phyloP scores from a whole-genome alignment of 2,329 filamentous ascomycete genomes.

The Aspergillus alliaceus region DNA sequence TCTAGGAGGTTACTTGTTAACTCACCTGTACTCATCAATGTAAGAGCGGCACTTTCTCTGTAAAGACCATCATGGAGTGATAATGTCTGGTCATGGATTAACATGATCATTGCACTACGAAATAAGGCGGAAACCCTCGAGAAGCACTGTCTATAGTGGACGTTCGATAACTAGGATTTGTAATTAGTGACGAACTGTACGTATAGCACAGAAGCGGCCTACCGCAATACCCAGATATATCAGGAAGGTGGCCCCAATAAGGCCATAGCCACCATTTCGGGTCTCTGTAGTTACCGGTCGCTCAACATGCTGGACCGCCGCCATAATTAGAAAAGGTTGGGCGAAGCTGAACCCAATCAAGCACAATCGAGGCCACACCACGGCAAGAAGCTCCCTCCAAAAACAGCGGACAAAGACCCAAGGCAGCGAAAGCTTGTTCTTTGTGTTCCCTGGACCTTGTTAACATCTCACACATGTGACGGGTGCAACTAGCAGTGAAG shows the following conservation, averaged over 20 bases:
- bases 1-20: too few relatives aligned
- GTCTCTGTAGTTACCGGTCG: slow-evolving; percentile 5
- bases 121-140: neutral
- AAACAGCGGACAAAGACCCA: slow-evolving; percentile 3
- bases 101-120: neutral
- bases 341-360: slow-evolving; percentile 18
- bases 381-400: slow-evolving; percentile 17
- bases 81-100: neutral
- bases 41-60: neutral
- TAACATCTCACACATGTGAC: neutral
- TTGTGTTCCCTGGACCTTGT: neutral
- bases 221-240: slow-evolving; percentile 39
- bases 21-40: neutral
- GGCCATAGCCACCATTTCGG: slow-evolving; percentile 29
- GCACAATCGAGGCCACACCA: slow-evolving; percentile 16
- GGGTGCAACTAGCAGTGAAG: neutral
- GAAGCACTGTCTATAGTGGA: neutral
- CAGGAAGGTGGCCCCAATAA: slow-evolving; percentile 38
- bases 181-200: too few relatives aligned
- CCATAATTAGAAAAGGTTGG: slow-evolving; percentile 26
- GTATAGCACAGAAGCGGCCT: too few relatives aligned
- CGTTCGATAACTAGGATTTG: neutral
- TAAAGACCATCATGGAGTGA: neutral
- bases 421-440: neutral
- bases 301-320: slow-evolving; percentile 19